phyloP scores from a whole-genome alignment of 2,329 filamentous ascomycete species.

The Curvularia verruculosa region DNA sequence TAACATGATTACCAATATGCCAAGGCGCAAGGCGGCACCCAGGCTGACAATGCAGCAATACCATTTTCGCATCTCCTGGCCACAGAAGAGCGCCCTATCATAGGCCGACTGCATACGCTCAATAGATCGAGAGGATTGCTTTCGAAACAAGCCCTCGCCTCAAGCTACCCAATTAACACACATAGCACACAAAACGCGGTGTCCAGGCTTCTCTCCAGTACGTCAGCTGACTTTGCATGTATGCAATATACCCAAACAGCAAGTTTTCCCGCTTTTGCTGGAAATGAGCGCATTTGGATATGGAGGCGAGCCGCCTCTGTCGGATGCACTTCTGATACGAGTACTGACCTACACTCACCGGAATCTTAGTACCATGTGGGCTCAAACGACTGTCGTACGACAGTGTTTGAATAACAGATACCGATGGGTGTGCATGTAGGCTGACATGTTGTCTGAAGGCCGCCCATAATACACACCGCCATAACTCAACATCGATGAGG shows the following conservation, averaged over 20 bases:
- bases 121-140: background rate
- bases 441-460: background rate
- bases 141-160: background rate
- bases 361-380: slow-evolving; percentile 9
- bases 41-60: slow-evolving; percentile 13
- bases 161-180: slow-evolving; percentile 4
- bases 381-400: background rate
- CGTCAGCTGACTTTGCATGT: slow-evolving; percentile 15
- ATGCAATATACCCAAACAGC: slow-evolving; percentile 1
- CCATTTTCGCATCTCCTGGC: background rate
- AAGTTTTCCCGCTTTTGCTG: background rate
- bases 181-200: background rate
- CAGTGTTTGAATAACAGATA: background rate
- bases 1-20: slow-evolving; percentile 2
- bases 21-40: slow-evolving; percentile 2
- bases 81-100: background rate
- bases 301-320: background rate
- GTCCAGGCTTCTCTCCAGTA: slow-evolving; percentile 5
- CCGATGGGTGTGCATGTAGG: background rate
- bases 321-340: background rate
- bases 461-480: background rate
- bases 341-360: slow-evolving; percentile 13
- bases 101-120: background rate
- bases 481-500: background rate
- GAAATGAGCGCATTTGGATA: background rate